Base-by-base conservation (phyloP, 768 basidiomycete species). In the Neoboletus brunneissimus region DNA sequence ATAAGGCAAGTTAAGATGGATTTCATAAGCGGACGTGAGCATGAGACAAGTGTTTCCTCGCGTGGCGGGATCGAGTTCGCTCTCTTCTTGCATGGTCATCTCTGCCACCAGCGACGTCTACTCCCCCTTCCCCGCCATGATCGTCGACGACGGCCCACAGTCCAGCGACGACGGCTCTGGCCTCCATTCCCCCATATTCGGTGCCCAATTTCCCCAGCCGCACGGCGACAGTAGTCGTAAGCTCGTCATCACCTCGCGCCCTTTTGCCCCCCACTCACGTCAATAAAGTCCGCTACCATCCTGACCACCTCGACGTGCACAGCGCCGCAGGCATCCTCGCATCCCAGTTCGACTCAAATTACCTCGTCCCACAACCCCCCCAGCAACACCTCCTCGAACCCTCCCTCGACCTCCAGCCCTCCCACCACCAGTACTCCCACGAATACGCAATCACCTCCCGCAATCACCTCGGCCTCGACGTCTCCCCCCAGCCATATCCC, bases 161-260 rank as follows among this genome's bases (percentile, higher is more conserved):
- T 87, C 86, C 23, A 87, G 85, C 70, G 87, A 89, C 67, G 88
- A 88, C 65, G 83, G 85, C 67, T 89, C 88, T 51, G 87, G 85
- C 57, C 73, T 89, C 23, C 86, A 88, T 64, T 89, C 88, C 3
- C 88, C 89, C 62, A 79, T 84, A 51, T 86, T 86, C 72, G 76
- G 75, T 54, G 69, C 79, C 48, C 74, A 75, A 27, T 79, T 75
- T 62, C 74, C 77, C 70, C 70, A 77, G 59, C 70, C 74, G 54
- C 75, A 77, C 75, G 73, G 76, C 58, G 78, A 80, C 79, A 79
- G 75, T 65, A 68, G 66, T 77, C 53, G 70, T 78, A 61, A 54
- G 65, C 59, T 31, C 72, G 67, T 70, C 61, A 54, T 76, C 78
- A 75, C 71, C 74, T 80, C 84, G 75, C 75, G 76, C 64, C 75